Percentiles rank a stretch among this genome's conserved stretches.
phyloP scores from a whole-genome alignment of 305 asterid genomes.

The Stenogyne calaminthoides region DNA sequence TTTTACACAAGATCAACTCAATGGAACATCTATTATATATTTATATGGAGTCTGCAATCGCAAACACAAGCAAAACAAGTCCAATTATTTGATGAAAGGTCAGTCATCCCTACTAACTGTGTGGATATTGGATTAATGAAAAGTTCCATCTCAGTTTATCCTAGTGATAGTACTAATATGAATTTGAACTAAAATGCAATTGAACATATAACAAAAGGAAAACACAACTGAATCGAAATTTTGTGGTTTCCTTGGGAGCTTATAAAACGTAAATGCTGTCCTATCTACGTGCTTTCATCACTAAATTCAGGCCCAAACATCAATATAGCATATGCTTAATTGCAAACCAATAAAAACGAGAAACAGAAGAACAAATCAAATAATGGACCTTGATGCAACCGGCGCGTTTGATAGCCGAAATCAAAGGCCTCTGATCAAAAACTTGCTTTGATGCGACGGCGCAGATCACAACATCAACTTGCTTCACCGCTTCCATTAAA shows the following conservation, averaged over 20 bases:
- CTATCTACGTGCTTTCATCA: background rate
- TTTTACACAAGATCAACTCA: no score
- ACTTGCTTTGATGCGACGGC: slow-evolving; percentile 71
- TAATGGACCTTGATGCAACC: slow-evolving; percentile 72
- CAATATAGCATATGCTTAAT: background rate
- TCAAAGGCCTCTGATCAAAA: slow-evolving; percentile 69
- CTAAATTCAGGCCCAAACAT: background rate
- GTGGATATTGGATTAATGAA: background rate
- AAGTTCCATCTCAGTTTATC: background rate
- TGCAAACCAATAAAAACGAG: background rate
- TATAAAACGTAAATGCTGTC: background rate
- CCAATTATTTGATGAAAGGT: background rate
- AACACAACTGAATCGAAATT: background rate
- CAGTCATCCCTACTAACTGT: background rate
- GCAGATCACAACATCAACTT: slow-evolving; percentile 79
- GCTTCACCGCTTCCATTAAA: slow-evolving; percentile 60
- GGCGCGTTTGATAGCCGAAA: slow-evolving; percentile 67
- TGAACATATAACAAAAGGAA: background rate
- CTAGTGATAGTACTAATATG: background rate
- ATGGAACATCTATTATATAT: background rate
- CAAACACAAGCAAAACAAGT: background rate
- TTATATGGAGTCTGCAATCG: background rate
- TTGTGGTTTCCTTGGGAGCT: background rate
- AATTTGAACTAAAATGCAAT: background rate
- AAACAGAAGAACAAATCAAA: background rate